Conservation (phyloP, 495 filamentous ascomycete species). For the Lophiostoma macrostomum region DNA sequence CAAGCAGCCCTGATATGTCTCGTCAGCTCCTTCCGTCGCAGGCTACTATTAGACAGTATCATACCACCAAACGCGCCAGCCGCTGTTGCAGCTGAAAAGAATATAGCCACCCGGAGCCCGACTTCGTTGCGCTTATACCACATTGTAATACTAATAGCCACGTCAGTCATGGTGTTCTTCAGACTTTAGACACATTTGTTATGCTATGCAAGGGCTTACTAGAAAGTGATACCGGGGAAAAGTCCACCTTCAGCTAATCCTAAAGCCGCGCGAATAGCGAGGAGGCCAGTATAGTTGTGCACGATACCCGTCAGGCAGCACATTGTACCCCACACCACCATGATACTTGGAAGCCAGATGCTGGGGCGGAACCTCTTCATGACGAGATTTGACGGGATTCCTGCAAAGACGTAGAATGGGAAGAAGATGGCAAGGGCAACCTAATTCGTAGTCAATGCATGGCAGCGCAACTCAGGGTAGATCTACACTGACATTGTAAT, state of each 20-base stretch:
- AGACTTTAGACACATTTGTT: too few species aligned
- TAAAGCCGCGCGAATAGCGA: conserved; percentile 33
- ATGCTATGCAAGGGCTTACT: too few species aligned
- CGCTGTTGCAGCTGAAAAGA: conserved; percentile 44
- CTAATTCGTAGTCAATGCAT: conserved; percentile 2
- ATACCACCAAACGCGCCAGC: conserved; percentile 41
- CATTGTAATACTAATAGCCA: conserved; percentile 28
- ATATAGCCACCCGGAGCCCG: conserved; percentile 33
- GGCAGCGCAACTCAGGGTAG: not conserved
- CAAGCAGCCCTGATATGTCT: conserved; percentile 30
- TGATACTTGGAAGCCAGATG: conserved; percentile 56
- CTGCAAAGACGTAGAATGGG: conserved; percentile 29
- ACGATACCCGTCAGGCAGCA: conserved; percentile 39
- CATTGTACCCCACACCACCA: conserved; percentile 52
- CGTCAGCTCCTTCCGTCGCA: not conserved
- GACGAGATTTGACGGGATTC: conserved; percentile 30
- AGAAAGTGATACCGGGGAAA: conserved; percentile 39
- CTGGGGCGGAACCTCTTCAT: conserved; percentile 30
- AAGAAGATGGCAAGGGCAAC: conserved; percentile 32
- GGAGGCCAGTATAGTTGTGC: conserved; percentile 32
- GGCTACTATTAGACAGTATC: not conserved
- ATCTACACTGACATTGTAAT: conserved; percentile 29
- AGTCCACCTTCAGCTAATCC: conserved; percentile 37
- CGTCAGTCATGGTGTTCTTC: not conserved
- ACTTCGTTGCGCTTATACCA: conserved; percentile 36